These are phyloP conservation scores for Nannochloropsis granulata DNA, from an alignment of 108 stramenopile genomes.

Conservation along the genomic window DNA sequence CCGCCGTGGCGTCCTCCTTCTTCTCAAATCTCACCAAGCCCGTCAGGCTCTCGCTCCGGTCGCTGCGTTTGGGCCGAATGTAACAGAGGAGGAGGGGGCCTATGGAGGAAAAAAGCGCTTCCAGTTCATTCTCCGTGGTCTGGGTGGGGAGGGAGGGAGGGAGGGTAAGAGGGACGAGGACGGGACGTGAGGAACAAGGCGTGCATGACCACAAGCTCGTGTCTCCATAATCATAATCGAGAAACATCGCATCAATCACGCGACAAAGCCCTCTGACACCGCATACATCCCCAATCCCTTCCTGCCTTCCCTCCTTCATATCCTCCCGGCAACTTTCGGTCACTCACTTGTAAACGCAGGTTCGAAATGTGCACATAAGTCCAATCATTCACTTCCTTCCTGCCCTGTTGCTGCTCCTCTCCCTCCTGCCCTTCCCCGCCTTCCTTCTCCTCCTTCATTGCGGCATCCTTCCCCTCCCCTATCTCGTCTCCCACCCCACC, in stretches of 20 bases:
- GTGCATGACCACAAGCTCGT: no score
- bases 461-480: neutral
- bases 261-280: no score
- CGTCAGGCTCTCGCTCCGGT: no score
- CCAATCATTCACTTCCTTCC: neutral
- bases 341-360: neutral
- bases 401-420: neutral
- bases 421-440: neutral
- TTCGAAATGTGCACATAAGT: neutral
- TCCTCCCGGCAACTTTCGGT: neutral
- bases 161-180: neutral
- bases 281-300: no score
- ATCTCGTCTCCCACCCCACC: neutral
- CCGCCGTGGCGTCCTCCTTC: neutral
- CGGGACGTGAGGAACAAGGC: no score
- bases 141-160: neutral
- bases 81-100: no score
- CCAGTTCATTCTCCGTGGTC: no score
- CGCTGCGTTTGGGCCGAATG: no score
- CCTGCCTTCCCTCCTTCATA: neutral
- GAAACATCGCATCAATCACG: no score
- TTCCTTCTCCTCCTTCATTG: neutral
- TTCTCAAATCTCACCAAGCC: no score
- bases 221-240: no score
- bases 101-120: no score